Conservation (phyloP, 2,329 filamentous ascomycete species). For the Passalora sequoiae region DNA sequence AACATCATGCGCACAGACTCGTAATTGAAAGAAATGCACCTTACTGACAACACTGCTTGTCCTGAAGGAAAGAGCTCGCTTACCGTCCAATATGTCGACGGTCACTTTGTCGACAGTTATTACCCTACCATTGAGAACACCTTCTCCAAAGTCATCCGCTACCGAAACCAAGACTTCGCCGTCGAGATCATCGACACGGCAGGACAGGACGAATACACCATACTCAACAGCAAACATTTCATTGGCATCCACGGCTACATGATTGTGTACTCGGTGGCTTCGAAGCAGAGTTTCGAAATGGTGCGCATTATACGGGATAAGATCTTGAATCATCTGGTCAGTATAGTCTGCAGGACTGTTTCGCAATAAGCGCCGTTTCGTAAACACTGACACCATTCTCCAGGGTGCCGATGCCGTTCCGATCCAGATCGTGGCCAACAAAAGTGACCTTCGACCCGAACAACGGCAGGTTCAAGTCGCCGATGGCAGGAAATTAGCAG, state of each 20-base stretch:
- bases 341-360: conserved; percentile 27
- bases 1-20: not conserved
- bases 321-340: conserved; percentile 89
- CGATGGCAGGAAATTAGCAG: conserved; percentile 76
- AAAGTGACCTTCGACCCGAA: conserved; percentile 86
- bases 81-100: conserved; percentile 94
- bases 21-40: too few relatives aligned
- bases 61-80: conserved; percentile 86
- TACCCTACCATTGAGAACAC: conserved; percentile 99
- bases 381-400: not conserved
- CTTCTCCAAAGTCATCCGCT: conserved; percentile 90
- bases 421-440: conserved; percentile 93
- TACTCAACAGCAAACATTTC: conserved; percentile 96
- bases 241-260: conserved; percentile 99
- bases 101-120: conserved; percentile 97
- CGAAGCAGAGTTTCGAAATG: conserved; percentile 94
- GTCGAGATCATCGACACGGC: conserved; percentile 98
- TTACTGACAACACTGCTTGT: not conserved
- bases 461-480: conserved; percentile 85
- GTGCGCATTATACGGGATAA: conserved; percentile 92
- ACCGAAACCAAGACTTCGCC: conserved; percentile 86
- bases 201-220: conserved; percentile 96
- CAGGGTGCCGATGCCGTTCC: conserved; percentile 90
- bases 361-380: not conserved
- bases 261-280: conserved; percentile 96